phyloP scores from a whole-genome alignment of 768 basidiomycete species.

The Auriscalpium microsporum region DNA sequence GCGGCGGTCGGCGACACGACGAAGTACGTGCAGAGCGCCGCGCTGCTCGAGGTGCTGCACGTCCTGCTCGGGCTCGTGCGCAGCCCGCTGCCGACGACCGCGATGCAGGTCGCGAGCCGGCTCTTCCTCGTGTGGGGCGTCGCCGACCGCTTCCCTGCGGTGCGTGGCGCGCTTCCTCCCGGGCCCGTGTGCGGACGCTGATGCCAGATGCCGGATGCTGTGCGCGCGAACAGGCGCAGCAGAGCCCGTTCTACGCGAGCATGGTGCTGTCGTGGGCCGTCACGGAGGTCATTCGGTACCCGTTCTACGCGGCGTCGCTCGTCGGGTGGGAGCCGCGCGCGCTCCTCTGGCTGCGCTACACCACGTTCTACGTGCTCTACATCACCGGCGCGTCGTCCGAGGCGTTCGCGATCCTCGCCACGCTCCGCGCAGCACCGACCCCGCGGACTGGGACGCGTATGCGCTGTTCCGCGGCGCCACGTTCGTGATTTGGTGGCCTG shows the following conservation, averaged over 20 bases:
- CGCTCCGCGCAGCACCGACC: slow-evolving; percentile 49
- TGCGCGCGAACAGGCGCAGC: slow-evolving; percentile 40
- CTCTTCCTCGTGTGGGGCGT: slow-evolving; percentile 85
- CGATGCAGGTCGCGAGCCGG: slow-evolving; percentile 72
- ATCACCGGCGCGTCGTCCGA: slow-evolving; percentile 89
- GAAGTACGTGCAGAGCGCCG: slow-evolving; percentile 74
- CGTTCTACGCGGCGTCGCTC: slow-evolving; percentile 71
- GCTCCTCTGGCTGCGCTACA: slow-evolving; percentile 76
- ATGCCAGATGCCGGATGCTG: background rate
- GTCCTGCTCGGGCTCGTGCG: slow-evolving; percentile 71
- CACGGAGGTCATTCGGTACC: slow-evolving; percentile 88
- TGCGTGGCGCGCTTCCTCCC: slow-evolving; percentile 27
- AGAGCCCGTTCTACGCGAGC: slow-evolving; percentile 73
- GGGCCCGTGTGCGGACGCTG: background rate
- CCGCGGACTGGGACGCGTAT: slow-evolving; percentile 34
- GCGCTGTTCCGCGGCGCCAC: slow-evolving; percentile 35
- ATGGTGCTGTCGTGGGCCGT: slow-evolving; percentile 92
- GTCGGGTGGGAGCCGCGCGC: slow-evolving; percentile 39
- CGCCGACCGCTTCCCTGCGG: slow-evolving; percentile 51
- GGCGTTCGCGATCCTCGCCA: slow-evolving; percentile 72
- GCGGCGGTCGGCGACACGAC: slow-evolving; percentile 51
- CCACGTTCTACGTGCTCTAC: slow-evolving; percentile 90
- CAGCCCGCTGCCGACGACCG: slow-evolving; percentile 65
- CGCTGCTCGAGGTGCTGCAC: slow-evolving; percentile 79
- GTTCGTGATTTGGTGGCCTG: slow-evolving; percentile 84